Conservation (phyloP, 148 eudicot genomes). For the Camellia japonica region DNA sequence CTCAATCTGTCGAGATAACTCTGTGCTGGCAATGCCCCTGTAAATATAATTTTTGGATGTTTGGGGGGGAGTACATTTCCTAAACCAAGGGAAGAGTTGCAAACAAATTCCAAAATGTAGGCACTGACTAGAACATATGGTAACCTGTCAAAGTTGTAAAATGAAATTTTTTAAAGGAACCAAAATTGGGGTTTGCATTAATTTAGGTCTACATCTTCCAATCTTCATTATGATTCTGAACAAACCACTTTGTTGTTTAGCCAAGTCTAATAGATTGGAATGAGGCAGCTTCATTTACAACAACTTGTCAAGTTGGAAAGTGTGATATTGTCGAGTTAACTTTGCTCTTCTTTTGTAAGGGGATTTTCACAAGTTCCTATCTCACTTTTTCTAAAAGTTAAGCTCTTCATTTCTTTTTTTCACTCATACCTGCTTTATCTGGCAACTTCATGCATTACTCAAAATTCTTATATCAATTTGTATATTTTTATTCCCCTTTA, state of each 20-base stretch:
- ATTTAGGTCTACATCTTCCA: neutral
- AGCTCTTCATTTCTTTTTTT: neutral
- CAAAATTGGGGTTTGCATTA: neutral
- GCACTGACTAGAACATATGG: neutral
- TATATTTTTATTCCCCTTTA: neutral
- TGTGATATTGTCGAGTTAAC: no score
- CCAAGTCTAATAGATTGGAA: no score
- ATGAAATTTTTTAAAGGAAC: neutral
- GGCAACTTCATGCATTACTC: neutral
- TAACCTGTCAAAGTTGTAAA: no score
- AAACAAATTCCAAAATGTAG: slow-evolving; percentile 1
- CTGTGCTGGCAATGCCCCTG: neutral
- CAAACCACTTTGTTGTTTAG: neutral
- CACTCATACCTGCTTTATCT: neutral
- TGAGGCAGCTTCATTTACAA: no score
- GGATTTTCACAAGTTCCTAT: neutral
- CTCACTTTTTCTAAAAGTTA: neutral
- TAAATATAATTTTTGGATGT: neutral
- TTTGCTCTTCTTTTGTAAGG: neutral
- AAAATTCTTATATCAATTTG: neutral
- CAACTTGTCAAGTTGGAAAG: no score
- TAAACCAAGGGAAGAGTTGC: neutral
- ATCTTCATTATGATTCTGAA: neutral
- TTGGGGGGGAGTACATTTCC: neutral
- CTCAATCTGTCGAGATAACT: neutral